Percentiles rank a stretch among this genome's conserved stretches.
These are phyloP conservation scores for Nannizzia gypsea DNA, from an alignment of 2,329 filamentous ascomycete species.

Conservation along the genomic window DNA sequence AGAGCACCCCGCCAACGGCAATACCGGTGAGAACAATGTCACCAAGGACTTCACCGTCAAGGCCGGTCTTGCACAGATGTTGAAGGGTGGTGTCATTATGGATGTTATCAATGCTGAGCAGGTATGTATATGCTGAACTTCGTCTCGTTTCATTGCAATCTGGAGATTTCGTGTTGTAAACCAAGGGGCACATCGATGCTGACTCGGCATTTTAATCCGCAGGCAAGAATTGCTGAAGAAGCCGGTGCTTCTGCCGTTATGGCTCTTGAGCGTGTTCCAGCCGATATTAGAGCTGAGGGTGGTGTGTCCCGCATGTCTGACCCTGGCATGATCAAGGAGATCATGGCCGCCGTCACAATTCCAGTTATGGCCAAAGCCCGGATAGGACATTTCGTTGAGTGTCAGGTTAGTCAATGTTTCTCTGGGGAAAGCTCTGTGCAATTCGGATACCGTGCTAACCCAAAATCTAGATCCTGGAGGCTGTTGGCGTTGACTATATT, in stretches of 20 bases:
- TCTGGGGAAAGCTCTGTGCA: background rate
- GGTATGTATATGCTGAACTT: conserved; percentile 30
- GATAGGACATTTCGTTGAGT: conserved; percentile 97
- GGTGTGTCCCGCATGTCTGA: conserved; percentile 97
- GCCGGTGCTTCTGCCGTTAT: conserved; percentile 94
- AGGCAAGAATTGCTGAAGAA: conserved; percentile 94
- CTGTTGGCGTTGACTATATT: conserved; percentile 91
- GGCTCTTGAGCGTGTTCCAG: conserved; percentile 93
- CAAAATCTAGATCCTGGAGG: conserved; percentile 61
- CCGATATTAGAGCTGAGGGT: conserved; percentile 84
- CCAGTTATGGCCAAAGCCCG: conserved; percentile 98
- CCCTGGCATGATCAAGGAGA: conserved; percentile 85
- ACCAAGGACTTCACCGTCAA: conserved; percentile 70
- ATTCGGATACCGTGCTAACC: background rate
- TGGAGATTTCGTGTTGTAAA: background rate
- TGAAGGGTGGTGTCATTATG: conserved; percentile 99
- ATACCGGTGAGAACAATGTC: conserved; percentile 35
- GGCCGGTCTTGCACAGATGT: conserved; percentile 89
- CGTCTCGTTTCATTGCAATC: background rate
- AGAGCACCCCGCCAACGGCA: conserved; percentile 20
- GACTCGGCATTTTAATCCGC: conserved; percentile 6
- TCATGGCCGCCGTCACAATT: conserved; percentile 88
- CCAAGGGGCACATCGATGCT: background rate
- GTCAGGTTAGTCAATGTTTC: conserved; percentile 46
- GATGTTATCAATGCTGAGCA: conserved; percentile 89